Evolutionary conservation across 140 eudicot genomes (phyloP), one percentile per base, ranked within the genome.

Genomic region (Erigeron philadelphicus): DNA sequence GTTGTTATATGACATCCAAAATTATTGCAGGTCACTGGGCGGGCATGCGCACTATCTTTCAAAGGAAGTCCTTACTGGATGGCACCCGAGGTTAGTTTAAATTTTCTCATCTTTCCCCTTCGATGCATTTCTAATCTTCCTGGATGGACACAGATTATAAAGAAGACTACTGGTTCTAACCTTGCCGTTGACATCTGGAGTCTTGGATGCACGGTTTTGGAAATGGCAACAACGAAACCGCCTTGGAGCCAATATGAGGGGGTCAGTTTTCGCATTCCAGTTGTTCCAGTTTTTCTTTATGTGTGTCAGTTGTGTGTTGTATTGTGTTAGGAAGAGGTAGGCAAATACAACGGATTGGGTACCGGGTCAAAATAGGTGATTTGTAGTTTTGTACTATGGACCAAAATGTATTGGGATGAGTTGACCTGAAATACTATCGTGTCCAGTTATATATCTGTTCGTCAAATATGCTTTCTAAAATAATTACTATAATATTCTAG

Each of bases 221-320:
- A 92, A 76, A 92, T 92, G 98, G 96, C 98, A 49, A 88, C 95
- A 17, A 75, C 98, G 44, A 92, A 88, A 76, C 98, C 98, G 41
- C 98, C 98, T 71, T 88, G 96, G 96, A 88, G 95, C 84, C 98
- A 88, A 67, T 88, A 88, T 75, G 95, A 88, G 79, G 96, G 98
- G 96, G 98, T 92, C 54, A 68, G 96, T 79, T 25, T 43, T 42
- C 61, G 9, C 44, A 44, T 15, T 40, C 16, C 50, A 18, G 15
- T 42, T n/a, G 42, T 63, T 60, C 12, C 15, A 60, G 10, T 60
- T 60, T 19, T 13, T 8, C 1, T 61, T 40, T 40, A 11, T 61
- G 49, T 40, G 19, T 3, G 19, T 8, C 7, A 11, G 48, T 18
- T 58, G 43, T 7, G 18, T 25, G 11, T 31, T 16, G 23, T 16